Conservation (phyloP, 2,329 filamentous ascomycete genomes). For the Metarhizium guizhouense region DNA sequence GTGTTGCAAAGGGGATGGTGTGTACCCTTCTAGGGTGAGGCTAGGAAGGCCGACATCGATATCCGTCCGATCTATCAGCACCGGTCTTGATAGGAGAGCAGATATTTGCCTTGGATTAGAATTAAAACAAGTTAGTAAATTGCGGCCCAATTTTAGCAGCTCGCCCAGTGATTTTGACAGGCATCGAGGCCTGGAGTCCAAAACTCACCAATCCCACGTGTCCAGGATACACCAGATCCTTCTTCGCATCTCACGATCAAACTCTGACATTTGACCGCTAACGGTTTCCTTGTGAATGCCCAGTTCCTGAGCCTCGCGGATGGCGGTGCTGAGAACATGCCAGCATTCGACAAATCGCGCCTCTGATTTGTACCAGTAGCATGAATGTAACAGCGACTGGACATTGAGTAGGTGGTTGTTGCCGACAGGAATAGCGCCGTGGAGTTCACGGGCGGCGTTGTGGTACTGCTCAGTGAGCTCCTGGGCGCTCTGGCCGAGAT, state of each 20-base stretch:
- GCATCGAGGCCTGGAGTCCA: background rate
- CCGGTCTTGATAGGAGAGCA: constrained; percentile 21
- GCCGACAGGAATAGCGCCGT: constrained; percentile 22
- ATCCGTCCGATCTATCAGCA: constrained; percentile 25
- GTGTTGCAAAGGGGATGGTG: constrained; percentile 22
- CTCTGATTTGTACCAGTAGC: constrained; percentile 29
- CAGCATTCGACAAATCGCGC: constrained; percentile 27
- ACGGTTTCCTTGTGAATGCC: constrained; percentile 24
- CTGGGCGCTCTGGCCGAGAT: constrained; percentile 20
- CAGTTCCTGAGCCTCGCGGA: constrained; percentile 27
- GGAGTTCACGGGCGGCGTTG: constrained; percentile 22
- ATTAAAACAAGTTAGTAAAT: background rate
- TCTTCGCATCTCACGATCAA: constrained; percentile 26
- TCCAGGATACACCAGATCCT: constrained; percentile 28
- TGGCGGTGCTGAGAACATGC: constrained; percentile 25
- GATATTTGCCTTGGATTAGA: constrained; percentile 24
- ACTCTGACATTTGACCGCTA: constrained; percentile 18
- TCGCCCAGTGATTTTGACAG: background rate
- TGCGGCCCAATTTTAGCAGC: too few species aligned
- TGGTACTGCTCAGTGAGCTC: constrained; percentile 23
- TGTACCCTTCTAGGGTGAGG: constrained; percentile 22
- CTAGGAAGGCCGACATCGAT: constrained; percentile 22
- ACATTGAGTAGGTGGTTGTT: constrained; percentile 24
- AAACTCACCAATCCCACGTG: constrained; percentile 28
- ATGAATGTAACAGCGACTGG: constrained; percentile 27